Base-by-base conservation (phyloP, 495 filamentous ascomycete genomes). In the Haplographium delicatum region DNA sequence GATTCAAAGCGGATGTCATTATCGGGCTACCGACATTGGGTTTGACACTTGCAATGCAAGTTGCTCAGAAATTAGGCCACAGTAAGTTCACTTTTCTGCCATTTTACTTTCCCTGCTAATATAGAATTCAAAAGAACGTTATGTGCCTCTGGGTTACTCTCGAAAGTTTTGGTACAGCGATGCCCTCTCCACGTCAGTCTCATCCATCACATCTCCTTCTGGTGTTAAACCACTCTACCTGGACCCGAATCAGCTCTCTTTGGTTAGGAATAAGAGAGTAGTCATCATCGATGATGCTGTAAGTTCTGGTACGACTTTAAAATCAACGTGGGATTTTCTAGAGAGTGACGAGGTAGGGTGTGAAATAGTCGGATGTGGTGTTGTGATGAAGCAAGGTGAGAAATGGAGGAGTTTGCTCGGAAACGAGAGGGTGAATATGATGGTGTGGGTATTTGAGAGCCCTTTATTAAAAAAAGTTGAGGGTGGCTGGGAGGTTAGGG, bases 281-380 rank as follows among this genome's bases (percentile, higher is more conserved):
- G 39, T 56, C 4, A 53, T 60, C 20, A 50, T 60, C 26, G 53
- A 60, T 31, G 57, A 60, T 47, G 53, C 57, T n/a, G 38, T 60
- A 2, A 56, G 53, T 31, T 56, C 52, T 8, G 57, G 57, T 1
- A 46, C 27, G 13, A 60, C 57, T 9, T 38, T 60, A 16, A 28
- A 47, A 28, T 44, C 52, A 9, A 46, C 30, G 10, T 60, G 57
- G 57, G 46, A 60, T 24, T 47, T 60, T 27, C 39, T 60, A 5
- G 57, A 60, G 35, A 47, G 57, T 23, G 43, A 57, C 5, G 35
- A 26, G 13, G 33, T 60, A 1, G 53, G 50, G 2, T 44, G 31
- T 13, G n/a, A 50, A 1, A 38, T 60, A 38, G 8, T 35, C 5
- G 52, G 10, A 18, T 31, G 26, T 23, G 57, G 57, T 4, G 48